Evolutionary conservation across 2,329 filamentous ascomycete species (phyloP).

Genomic region (Microdochium paspali): DNA sequence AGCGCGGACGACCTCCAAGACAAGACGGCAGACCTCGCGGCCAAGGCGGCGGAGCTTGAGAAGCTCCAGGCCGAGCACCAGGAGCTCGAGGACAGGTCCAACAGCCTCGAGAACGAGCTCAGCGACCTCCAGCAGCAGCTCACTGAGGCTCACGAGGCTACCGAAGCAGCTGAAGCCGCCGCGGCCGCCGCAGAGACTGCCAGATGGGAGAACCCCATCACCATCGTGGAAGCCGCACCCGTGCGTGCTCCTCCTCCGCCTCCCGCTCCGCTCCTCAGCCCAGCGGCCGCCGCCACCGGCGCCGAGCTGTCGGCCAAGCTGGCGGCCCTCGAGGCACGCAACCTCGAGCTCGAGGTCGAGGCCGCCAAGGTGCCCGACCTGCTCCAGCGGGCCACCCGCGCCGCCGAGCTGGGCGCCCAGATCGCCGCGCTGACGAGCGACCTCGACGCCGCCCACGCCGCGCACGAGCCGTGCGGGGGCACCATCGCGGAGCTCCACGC

Average conservation of each 20-base stretch:
- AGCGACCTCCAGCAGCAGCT: not conserved
- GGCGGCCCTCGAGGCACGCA: not conserved
- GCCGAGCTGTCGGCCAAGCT: not conserved
- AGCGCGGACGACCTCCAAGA: no score
- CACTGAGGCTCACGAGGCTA: not conserved
- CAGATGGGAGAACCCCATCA: no score
- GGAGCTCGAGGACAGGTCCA: not conserved
- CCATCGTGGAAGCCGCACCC: no score
- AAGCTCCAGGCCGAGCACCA: not conserved
- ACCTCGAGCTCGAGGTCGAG: not conserved
- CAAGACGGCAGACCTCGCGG: no score
- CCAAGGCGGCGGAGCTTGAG: conserved; percentile 35
- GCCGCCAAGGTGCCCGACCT: not conserved
- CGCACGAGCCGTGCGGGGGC: not conserved
- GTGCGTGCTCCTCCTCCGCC: no score
- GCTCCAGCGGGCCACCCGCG: not conserved
- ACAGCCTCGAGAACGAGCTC: not conserved
- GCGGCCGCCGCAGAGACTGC: no score
- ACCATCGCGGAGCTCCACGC: not conserved
- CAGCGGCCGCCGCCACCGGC: not conserved
- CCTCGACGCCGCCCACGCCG: not conserved
- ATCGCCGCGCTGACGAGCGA: not conserved
- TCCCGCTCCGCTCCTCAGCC: no score
- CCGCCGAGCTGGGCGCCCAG: not conserved
- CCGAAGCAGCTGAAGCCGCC: not conserved